These are phyloP conservation scores for Exophiala lecanii-corni DNA, from an alignment of 2,329 filamentous ascomycete species.

Conservation along the genomic window DNA sequence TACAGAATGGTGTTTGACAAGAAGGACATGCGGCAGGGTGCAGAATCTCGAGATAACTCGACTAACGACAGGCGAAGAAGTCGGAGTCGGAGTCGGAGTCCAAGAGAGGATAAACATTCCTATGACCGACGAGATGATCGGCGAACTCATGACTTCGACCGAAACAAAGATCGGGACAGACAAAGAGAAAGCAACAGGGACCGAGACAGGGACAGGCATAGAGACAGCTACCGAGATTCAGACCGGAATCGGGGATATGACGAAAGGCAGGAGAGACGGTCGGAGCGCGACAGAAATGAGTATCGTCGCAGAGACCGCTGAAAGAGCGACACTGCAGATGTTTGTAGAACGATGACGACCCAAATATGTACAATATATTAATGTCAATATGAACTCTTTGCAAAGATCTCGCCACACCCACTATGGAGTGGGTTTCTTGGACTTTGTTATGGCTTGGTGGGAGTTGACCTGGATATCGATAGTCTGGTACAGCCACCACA, in stretches of 20 bases:
- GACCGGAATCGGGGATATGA: no score
- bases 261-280: not conserved
- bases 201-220: slow-evolving; percentile 34
- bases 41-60: slow-evolving; percentile 30
- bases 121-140: slow-evolving; percentile 22
- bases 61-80: slow-evolving; percentile 26
- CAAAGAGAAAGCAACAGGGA: slow-evolving; percentile 31
- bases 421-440: no score
- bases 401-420: no score
- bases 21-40: slow-evolving; percentile 51
- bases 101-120: slow-evolving; percentile 32
- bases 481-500: no score
- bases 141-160: slow-evolving; percentile 34
- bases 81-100: slow-evolving; percentile 42
- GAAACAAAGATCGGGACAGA: slow-evolving; percentile 34
- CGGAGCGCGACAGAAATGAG: slow-evolving; percentile 1
- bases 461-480: no score
- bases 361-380: no score
- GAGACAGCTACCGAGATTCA: slow-evolving; percentile 36
- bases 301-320: not conserved
- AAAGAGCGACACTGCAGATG: no score
- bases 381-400: no score
- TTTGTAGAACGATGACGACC: no score
- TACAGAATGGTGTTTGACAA: slow-evolving; percentile 82
- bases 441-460: no score